phyloP scores from a whole-genome alignment of 768 basidiomycete species.

The Lactarius psammicola region DNA sequence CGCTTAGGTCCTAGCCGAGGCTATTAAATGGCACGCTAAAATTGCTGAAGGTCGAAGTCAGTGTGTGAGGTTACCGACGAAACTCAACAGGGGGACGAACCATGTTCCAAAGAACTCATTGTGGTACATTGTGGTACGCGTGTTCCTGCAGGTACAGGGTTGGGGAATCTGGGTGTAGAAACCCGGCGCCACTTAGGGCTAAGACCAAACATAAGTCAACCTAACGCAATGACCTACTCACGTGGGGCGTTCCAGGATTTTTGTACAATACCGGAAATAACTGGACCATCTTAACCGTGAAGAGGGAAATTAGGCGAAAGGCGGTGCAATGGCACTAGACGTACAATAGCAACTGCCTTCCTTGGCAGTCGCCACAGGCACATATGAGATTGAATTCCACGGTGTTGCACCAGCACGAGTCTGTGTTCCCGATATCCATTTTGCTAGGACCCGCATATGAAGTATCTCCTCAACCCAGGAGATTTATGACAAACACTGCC shows the following conservation, averaged over 20 bases:
- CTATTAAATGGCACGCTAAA: too few species aligned
- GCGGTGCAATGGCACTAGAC: not conserved
- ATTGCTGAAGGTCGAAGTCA: too few species aligned
- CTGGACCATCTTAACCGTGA: not conserved
- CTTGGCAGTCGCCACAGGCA: not conserved
- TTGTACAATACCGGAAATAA: not conserved
- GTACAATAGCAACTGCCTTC: not conserved
- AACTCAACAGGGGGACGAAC: not conserved
- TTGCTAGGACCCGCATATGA: not conserved
- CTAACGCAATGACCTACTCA: not conserved
- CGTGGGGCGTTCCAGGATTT: not conserved
- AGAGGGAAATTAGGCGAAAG: not conserved
- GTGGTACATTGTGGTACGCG: constrained; percentile 15
- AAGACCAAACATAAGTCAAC: not conserved
- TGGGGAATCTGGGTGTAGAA: constrained; percentile 2
- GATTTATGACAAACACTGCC: not conserved
- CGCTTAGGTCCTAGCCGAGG: too few species aligned
- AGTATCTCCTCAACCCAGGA: not conserved
- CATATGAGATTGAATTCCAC: not conserved
- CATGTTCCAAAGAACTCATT: constrained; percentile 17
- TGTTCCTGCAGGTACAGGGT: constrained; percentile 14
- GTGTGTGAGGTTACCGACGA: too few species aligned
- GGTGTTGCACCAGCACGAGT: not conserved
- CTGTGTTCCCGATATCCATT: not conserved
- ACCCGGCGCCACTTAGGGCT: not conserved